Conservation (phyloP, 176 grass and related monocot species). For the Carex kokanica region DNA sequence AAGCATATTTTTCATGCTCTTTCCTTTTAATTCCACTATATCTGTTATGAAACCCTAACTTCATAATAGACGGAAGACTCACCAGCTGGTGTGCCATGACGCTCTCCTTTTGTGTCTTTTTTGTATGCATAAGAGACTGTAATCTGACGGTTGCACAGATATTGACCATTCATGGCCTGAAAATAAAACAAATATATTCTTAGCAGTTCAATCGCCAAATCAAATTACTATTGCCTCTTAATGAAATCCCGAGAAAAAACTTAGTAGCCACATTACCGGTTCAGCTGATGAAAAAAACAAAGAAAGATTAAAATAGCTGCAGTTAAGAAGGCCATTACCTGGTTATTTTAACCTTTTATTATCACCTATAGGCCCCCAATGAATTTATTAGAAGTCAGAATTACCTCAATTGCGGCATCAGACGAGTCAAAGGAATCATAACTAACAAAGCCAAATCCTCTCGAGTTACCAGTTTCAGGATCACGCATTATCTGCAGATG, state of each 20-base stretch:
- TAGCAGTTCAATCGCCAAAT: constrained; percentile 16
- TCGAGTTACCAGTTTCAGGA: constrained; percentile 88
- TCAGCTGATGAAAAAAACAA: neutral
- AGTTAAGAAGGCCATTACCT: neutral
- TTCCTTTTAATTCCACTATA: neutral
- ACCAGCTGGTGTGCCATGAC: constrained; percentile 93
- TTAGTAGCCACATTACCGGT: neutral
- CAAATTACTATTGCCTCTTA: neutral
- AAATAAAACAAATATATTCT: constrained; percentile 11
- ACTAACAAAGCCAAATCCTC: constrained; percentile 50
- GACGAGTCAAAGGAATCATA: constrained; percentile 51
- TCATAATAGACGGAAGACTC: neutral
- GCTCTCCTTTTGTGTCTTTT: constrained; percentile 95
- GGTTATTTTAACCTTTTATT: neutral
- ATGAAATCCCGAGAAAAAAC: constrained; percentile 15
- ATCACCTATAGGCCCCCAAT: too few relatives aligned
- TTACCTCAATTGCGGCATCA: too few relatives aligned
- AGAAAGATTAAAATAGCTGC: neutral
- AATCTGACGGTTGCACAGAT: constrained; percentile 88
- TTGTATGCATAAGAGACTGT: constrained; percentile 98
- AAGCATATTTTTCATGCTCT: neutral
- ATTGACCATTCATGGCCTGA: constrained; percentile 90
- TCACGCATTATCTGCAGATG: constrained; percentile 84
- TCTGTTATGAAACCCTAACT: neutral
- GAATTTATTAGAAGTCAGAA: neutral